Evolutionary conservation across 2,329 filamentous ascomycete genomes (phyloP), one percentile per base, ranked within the genome.

Genomic region (Epichloe coenophiala): DNA sequence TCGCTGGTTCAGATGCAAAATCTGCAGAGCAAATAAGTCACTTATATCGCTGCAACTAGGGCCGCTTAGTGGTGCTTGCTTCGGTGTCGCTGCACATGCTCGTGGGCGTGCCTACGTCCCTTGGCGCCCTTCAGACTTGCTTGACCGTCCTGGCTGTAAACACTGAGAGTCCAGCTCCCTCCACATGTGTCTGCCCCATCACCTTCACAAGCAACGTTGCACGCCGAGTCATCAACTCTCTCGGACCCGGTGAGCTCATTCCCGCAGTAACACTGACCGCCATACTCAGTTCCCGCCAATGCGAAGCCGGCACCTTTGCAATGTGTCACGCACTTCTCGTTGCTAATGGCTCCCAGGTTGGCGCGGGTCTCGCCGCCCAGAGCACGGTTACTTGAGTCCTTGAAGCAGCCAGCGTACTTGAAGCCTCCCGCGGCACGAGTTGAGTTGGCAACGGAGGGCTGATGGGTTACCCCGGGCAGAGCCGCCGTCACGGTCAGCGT

Each of bases 181-280:
- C 77, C 78, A 56, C 78, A 81, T 5, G 66, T 65, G 58, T 77
- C 64, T 11, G 58, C 61, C 2, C 54, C 53, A 55, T 77, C 71
- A 21, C 74, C 77, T 48, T 71, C 68, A 59, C 78, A 81, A 1
- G 71, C 27, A 19, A 52, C 49, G 17, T 45, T 61, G 63, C 78
- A 81, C 12, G 59, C 56, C 7, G 59, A 63, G 3, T 74, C 72
- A 43, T 70, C 68, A 17, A 78, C 58, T 54, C 66, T 64, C 45
- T 66, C 60, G 31, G 65, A 68, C 41, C 65, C 63, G 5, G 54
- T 48, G 23, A 62, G 56, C 27, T 58, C 55, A 50, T 66, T 62
- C 45, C 68, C 72, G 56, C 75, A 81, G 64, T 71, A 80, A 63
- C 77, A 80, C 59, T 79, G 70, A n/a, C 64, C 63, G 21, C 63